Base-by-base conservation (phyloP, 352 stramenopile species). In the Globisporangium irregulare region DNA sequence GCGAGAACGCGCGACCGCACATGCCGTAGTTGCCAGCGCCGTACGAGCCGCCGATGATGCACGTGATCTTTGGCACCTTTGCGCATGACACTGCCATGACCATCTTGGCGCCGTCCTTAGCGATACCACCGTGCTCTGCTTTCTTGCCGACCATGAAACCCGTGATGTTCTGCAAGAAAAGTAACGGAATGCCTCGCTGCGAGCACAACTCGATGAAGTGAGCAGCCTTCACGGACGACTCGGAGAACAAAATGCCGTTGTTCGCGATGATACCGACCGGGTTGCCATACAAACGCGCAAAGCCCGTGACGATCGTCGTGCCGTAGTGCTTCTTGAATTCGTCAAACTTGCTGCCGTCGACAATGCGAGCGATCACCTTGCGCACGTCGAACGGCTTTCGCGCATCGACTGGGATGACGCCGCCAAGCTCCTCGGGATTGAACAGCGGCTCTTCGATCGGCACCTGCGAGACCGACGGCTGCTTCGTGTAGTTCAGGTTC, bases 181-280 rank as follows among this genome's bases (percentile, higher is more conserved):
- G 70, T 62, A 99, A 85, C 3, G 97, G 97, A 55, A 99, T 97
- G 50, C 91, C 86, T 48, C 97, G 82, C 75, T 99, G 97, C 71
- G 87, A 94, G 84, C 97, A 99, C 27, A 99, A 70, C 70, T 99
- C 93, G 59, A 99, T 97, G 75, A 99, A 99, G 77, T 99, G 97
- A 36, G 95, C 87, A 12, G 89, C 97, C 80, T 99, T 99, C 55
- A 98, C 76, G 8, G 79, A 84, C 29, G 90, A 94, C 73, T 98
- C 93, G 20, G 83, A 95, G 71, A 98, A 97, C 0, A 99, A 79
- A 75, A 99, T 98, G 29, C 97, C 97, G 73, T 99, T 99, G 81
- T 99, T 99, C 60, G 97, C 97, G 70, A 99, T 91, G 68, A 99
- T 98, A 6, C 97, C 97, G 10, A 99, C 88, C 3, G 91, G 90